These are phyloP conservation scores for Phanerochaete sordida DNA, from an alignment of 768 basidiomycete species.

Conservation along the genomic window DNA sequence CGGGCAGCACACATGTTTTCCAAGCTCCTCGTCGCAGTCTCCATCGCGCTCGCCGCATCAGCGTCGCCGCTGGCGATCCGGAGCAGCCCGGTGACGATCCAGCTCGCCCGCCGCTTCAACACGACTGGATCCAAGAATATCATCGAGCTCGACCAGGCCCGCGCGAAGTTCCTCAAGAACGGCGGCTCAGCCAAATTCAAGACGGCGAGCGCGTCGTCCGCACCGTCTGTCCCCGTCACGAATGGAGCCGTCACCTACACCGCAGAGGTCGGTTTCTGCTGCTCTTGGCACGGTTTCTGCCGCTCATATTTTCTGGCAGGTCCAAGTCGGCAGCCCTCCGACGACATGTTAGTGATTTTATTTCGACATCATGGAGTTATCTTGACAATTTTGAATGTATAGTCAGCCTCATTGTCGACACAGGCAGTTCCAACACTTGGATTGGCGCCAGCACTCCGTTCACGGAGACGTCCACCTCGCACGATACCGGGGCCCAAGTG, in stretches of 20 bases:
- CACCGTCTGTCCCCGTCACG: not conserved
- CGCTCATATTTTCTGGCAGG: not conserved
- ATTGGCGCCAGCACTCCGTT: not conserved
- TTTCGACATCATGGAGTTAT: too few relatives aligned
- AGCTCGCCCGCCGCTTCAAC: conserved; percentile 9
- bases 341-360: conserved; percentile 2
- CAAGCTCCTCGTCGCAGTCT: not conserved
- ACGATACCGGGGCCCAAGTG: conserved; percentile 1
- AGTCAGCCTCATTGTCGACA: conserved; percentile 11
- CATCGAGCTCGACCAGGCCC: conserved; percentile 4
- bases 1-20: not conserved
- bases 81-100: not conserved
- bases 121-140: not conserved
- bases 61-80: conserved; percentile 3
- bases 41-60: not conserved
- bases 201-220: not conserved
- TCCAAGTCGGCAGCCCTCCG: conserved; percentile 8
- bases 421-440: conserved; percentile 10
- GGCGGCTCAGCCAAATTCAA: not conserved
- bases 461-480: not conserved
- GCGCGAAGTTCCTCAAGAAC: conserved; percentile 1
- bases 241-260: conserved; percentile 10
- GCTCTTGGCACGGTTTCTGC: not conserved
- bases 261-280: not conserved
- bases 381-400: not conserved